Conservation (phyloP, 371 early-diverging fungal species). For the Mortierella polycephala region DNA sequence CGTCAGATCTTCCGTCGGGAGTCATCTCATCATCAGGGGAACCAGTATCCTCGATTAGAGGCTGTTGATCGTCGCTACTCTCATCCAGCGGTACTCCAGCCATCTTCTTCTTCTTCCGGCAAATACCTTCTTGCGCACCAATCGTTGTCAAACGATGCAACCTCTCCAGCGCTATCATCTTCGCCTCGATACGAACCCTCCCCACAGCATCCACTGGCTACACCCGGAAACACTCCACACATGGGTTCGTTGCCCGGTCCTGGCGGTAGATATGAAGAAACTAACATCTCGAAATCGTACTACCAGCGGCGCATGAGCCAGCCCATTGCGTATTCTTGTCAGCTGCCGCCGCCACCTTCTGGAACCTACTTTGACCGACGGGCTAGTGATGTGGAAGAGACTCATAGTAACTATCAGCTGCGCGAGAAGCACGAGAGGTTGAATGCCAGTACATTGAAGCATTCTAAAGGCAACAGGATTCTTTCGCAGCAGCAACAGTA, state of each 20-base stretch:
- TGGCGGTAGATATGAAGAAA: conserved; percentile 19
- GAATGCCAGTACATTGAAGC: conserved; percentile 20
- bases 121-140: conserved; percentile 9
- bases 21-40: conserved; percentile 29
- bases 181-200: conserved; percentile 28
- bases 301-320: conserved; percentile 47
- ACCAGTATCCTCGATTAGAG: conserved; percentile 4
- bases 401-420: conserved; percentile 14
- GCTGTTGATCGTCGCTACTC: conserved; percentile 32
- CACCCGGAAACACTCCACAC: conserved; percentile 1
- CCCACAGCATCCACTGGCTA: neutral
- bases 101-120: conserved; percentile 11
- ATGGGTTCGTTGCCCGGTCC: conserved; percentile 7
- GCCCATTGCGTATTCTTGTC: conserved; percentile 6
- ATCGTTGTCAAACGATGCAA: neutral
- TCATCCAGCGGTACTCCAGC: conserved; percentile 28
- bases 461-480: conserved; percentile 5
- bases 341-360: conserved; percentile 13
- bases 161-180: conserved; percentile 27
- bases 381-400: conserved; percentile 23
- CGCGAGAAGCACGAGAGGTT: conserved; percentile 30
- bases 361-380: conserved; percentile 29
- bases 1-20: conserved; percentile 34
- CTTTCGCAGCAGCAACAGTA: neutral
- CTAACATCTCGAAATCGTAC: conserved; percentile 2